Evolutionary conservation across 495 filamentous ascomycete genomes (phyloP), one percentile per base, ranked within the genome.

Genomic region (Talaromyces stipitatus): DNA sequence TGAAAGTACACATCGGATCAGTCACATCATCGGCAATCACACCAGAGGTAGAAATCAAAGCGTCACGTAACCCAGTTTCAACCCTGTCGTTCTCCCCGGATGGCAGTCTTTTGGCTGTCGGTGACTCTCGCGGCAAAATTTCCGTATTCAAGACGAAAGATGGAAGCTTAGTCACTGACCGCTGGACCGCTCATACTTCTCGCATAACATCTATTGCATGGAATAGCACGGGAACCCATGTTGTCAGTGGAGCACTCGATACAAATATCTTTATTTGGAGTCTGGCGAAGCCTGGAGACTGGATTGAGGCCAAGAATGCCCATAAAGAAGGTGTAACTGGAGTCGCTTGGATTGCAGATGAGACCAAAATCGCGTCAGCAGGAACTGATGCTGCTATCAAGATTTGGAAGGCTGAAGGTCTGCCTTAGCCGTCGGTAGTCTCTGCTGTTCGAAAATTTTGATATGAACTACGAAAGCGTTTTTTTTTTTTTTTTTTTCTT

Each of bases 261-360:
- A 96, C 91, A 3, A 87, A 95, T 62, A 82, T 98, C 41, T 89
- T 88, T 63, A 85, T 95, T 27, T 98, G 94, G 91, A 95, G 90
- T 68, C 72, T 97, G 60, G 77, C 82, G 46, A 87, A 89, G 59
- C 92, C 91, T 0, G 90, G 89, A 24, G 85, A 84, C 65, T 81
- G 92, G 65, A 74, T 92, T 53, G 91, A 90, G 69, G 82, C 83
- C 33, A 68, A 79, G 26, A 90, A 95, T 66, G 90, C 92, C 47
- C 94, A 98, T 69, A 96, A 96, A 73, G 94, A 97, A 57, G 94
- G 94, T 2, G 90, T 98, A 7, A 89, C 87, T 62, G 91, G 88
- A 3, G 91, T 97, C 4, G 81, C 75, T 8, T 98, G 94, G 95
- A 79, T 89, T 16, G 81, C 81, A 7, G 82, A 76, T 22, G 76